Evolutionary conservation across 2,329 filamentous ascomycete species (phyloP).

Genomic region (Colletotrichum phormii): DNA sequence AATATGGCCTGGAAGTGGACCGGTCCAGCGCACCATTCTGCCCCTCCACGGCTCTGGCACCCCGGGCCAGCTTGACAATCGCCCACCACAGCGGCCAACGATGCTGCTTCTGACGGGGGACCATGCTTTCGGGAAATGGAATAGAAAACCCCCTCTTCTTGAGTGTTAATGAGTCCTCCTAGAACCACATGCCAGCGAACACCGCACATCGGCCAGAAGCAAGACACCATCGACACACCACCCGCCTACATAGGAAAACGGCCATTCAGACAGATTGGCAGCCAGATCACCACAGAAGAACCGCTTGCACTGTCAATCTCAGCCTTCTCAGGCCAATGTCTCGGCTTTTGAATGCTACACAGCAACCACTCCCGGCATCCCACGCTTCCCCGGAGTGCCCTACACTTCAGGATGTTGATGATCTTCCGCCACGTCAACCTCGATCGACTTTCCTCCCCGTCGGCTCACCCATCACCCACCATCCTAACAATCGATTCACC

Average conservation of each 20-base stretch:
- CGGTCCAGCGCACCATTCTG: conserved; percentile 25
- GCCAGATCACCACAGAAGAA: not conserved
- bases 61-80: not conserved
- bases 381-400: not conserved
- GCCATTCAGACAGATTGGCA: not conserved
- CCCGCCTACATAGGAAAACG: not conserved
- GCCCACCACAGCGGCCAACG: not conserved
- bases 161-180: not conserved
- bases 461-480: conserved; percentile 14
- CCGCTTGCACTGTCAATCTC: not conserved
- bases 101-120: not conserved
- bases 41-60: conserved; percentile 15
- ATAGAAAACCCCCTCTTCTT: not conserved
- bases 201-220: conserved; percentile 35
- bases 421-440: conserved; percentile 28
- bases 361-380: not conserved
- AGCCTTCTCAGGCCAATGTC: conserved; percentile 7
- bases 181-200: conserved; percentile 42
- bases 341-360: not conserved
- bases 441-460: conserved; percentile 20
- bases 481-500: not conserved
- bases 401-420: conserved; percentile 8
- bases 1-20: conserved; percentile 28
- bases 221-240: not conserved
- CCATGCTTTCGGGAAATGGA: conserved; percentile 15